Evolutionary conservation across 1,284 basidiomycete genomes (phyloP).

Genomic region (Puccinia hordei): DNA sequence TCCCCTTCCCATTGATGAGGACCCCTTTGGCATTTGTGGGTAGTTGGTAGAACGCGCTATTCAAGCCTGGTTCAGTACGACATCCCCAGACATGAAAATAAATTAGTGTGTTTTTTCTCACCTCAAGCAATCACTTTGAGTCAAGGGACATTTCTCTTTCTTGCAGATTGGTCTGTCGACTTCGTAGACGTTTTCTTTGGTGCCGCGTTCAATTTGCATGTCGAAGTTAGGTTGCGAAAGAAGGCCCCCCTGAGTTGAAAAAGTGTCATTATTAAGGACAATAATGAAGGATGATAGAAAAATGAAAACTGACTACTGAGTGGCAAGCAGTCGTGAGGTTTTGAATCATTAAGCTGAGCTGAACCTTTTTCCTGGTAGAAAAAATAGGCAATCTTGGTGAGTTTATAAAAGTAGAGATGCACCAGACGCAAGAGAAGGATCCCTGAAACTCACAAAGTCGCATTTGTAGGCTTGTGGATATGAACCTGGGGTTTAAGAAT

Average conservation of each 20-base stretch:
- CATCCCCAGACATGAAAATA: background rate
- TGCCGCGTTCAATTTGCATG: background rate
- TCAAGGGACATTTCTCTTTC: constrained; percentile 7
- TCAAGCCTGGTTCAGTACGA: background rate
- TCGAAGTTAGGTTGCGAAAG: background rate
- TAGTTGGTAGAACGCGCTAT: constrained; percentile 13
- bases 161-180: background rate
- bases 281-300: background rate
- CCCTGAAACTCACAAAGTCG: background rate
- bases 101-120: background rate
- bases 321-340: background rate
- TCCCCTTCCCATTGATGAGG: background rate
- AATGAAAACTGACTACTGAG: background rate
- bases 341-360: constrained; percentile 4
- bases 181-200: constrained; percentile 5
- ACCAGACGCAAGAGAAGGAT: background rate
- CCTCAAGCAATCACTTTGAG: constrained; percentile 27
- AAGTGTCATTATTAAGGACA: background rate
- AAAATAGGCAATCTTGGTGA: background rate
- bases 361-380: background rate
- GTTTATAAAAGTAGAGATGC: background rate
- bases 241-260: background rate
- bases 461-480: constrained; percentile 1
- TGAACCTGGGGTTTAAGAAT: too few relatives aligned
- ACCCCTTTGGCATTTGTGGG: background rate